Percentiles rank a stretch among this genome's conserved stretches.
These are phyloP conservation scores for Drechslerella coelobrocha DNA, from an alignment of 2,329 filamentous ascomycete genomes.

Conservation along the genomic window DNA sequence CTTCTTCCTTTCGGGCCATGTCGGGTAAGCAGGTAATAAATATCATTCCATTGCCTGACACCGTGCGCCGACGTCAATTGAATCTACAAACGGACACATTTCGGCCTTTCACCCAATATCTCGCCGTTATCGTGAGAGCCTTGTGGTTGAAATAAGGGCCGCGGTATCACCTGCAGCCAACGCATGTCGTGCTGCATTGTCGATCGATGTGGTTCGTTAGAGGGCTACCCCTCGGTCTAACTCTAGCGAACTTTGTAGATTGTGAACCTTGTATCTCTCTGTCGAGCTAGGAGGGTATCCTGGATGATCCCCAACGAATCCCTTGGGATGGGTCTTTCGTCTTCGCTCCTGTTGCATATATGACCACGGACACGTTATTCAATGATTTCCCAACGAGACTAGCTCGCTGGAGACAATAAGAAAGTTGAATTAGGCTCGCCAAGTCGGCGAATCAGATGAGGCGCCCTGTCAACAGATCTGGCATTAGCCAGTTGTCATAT, in stretches of 20 bases:
- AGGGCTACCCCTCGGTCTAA: conserved; percentile 8
- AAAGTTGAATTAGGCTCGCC: conserved; percentile 5
- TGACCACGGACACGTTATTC: conserved; percentile 11
- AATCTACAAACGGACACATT: no score
- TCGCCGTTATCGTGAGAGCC: no score
- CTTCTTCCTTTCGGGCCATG: no score
- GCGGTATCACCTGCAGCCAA: not conserved
- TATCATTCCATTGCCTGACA: no score
- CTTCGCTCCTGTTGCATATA: not conserved
- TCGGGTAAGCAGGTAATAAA: no score
- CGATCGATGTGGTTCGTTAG: conserved; percentile 5
- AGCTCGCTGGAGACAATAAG: no score
- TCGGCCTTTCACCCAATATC: no score
- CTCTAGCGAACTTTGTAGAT: no score
- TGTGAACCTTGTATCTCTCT: conserved; percentile 14
- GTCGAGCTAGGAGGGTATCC: conserved; percentile 6
- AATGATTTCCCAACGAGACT: conserved; percentile 5
- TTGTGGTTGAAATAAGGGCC: not conserved
- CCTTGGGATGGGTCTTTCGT: conserved; percentile 2
- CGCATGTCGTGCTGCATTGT: conserved; percentile 17
- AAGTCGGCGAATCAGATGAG: conserved; percentile 18
- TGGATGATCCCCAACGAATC: conserved; percentile 16
- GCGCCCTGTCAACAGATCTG: conserved; percentile 10
- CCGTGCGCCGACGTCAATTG: no score
- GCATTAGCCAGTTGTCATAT: not conserved